Percentiles rank a stretch among this genome's conserved stretches.
phyloP scores from a whole-genome alignment of 805 yeast genomes.

The Wickerhamomyces canadensis region DNA sequence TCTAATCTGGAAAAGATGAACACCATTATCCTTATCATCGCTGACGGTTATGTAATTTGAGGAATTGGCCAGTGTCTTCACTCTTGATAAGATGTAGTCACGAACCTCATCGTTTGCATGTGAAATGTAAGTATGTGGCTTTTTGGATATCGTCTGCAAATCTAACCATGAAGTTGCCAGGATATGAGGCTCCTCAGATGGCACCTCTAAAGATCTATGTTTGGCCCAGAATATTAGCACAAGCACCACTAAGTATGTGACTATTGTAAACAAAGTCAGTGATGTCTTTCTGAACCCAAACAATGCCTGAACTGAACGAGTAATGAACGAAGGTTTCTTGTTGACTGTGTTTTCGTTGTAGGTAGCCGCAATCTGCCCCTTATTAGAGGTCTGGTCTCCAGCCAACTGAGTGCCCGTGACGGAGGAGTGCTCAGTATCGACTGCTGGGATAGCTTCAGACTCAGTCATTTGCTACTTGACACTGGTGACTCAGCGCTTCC shows the following conservation, averaged over 20 bases:
- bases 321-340: slow-evolving; percentile 15
- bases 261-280: slow-evolving; percentile 47
- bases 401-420: no score
- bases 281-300: slow-evolving; percentile 75
- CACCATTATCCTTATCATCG: slow-evolving; percentile 31
- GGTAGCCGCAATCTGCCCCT: no score
- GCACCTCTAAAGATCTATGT: slow-evolving; percentile 36
- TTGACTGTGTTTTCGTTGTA: no score
- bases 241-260: slow-evolving; percentile 40
- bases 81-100: slow-evolving; percentile 49
- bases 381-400: no score
- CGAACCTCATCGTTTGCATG: slow-evolving; percentile 73
- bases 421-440: no score
- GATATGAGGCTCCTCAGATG: slow-evolving; percentile 34
- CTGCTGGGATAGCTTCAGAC: no score
- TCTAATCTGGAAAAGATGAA: slow-evolving; percentile 45
- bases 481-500: no score
- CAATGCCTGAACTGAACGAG: slow-evolving; percentile 35
- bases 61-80: slow-evolving; percentile 27
- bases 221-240: slow-evolving; percentile 35
- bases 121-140: slow-evolving; percentile 77
- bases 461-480: no score
- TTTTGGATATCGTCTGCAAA: slow-evolving; percentile 59
- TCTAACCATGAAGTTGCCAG: slow-evolving; percentile 57
- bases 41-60: slow-evolving; percentile 27